Evolutionary conservation across 179 eudicot species (phyloP).

Genomic region (Carnegiea gigantea): DNA sequence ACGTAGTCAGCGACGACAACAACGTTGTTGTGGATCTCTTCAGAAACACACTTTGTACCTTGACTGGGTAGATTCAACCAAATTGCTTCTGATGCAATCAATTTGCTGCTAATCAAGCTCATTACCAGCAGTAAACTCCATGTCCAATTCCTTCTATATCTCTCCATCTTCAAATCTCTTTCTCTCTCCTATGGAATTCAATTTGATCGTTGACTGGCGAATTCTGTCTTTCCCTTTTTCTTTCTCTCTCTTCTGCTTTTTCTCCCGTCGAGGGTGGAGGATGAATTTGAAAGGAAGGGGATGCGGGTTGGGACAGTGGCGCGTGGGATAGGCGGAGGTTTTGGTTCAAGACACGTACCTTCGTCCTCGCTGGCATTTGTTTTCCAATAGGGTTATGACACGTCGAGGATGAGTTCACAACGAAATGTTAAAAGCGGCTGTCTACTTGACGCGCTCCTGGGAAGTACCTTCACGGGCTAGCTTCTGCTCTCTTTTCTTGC

Average conservation of each 20-base stretch:
- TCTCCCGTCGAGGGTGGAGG: neutral
- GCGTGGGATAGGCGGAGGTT: neutral
- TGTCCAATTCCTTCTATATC: neutral
- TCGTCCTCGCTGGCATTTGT: neutral
- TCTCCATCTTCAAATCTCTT: constrained; percentile 3
- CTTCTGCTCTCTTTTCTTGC: neutral
- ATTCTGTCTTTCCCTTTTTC: neutral
- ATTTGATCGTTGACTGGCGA: too few species aligned
- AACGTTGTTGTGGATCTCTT: constrained; percentile 83
- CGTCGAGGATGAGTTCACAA: neutral
- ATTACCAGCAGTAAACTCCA: constrained; percentile 18
- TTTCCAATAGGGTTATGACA: neutral
- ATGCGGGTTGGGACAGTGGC: neutral
- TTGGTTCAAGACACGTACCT: neutral
- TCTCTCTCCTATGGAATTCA: neutral
- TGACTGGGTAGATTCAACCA: constrained; percentile 71
- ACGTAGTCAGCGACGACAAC: constrained; percentile 79
- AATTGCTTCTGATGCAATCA: constrained; percentile 33
- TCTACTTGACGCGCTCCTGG: neutral
- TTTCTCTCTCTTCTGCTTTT: neutral
- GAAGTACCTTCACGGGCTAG: neutral
- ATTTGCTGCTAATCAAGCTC: constrained; percentile 14
- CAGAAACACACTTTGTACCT: constrained; percentile 82
- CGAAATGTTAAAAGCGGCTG: too few species aligned
- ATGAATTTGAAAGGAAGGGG: neutral